Evolutionary conservation across 257 asterid species (phyloP), one percentile per base, ranked within the genome.

Genomic region (Schizonepeta tenuifolia): DNA sequence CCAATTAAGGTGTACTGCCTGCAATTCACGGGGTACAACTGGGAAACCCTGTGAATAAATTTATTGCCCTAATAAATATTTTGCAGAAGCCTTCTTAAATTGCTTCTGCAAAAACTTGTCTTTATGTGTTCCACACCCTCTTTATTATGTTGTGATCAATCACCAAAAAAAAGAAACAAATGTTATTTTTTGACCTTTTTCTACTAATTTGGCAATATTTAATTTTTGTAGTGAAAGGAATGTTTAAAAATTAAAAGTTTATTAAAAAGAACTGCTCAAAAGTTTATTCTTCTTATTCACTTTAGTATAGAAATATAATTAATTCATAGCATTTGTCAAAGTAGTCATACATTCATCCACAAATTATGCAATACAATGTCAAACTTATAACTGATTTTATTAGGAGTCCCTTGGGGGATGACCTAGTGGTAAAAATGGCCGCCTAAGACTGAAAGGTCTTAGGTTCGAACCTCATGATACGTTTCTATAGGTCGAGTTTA

Each of bases 41-140:
- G 72, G 14, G n/a, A 77, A 71, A 55, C 24, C 49, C 75, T 77
- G 73, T 73, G 73, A 73, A 43, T 31, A 69, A 69, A 78, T 78
- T 78, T 36, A 78, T 51, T 73, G 72, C 73, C 69, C 5, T 69
- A 72, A 59, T 78, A 49, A 78, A 67, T 78, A 17, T 67, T 67
- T 28, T 78, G 77, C 82, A 72, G 75, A 44, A 50, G 15, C 3
- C 50, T 28, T 67, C 50, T 20, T 66, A 15, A 74, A 36, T 73
- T 8, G 22, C 17, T 22, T 57, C 66, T 65, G 65, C 47, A 49
- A 58, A 43, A 55, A 4, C 68, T 69, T 62, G 73, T 67, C 72
- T 60, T 71, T 0, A 61, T 70, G 15, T 17, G 14, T 49, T 49
- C 24, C 68, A 67, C 38, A 12, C 74, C n/a, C 24, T 18, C 1